These are phyloP conservation scores for Aureobasidium sp. DNA, from an alignment of 2,329 filamentous ascomycete species.

Conservation along the genomic window DNA sequence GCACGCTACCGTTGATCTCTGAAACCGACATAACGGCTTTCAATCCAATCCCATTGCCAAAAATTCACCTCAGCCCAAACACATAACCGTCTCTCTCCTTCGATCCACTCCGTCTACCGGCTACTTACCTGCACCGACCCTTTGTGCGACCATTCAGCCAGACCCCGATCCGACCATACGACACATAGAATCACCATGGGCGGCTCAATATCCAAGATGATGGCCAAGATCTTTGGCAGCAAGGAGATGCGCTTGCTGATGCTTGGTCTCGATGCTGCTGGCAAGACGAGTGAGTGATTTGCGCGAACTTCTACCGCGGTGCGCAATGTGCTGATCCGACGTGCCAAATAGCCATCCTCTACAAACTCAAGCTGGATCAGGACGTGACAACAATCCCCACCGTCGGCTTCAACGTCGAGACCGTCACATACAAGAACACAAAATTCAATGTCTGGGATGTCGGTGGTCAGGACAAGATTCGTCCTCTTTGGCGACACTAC, in stretches of 20 bases:
- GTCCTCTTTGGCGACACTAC: constrained; percentile 98
- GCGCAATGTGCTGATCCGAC: background rate
- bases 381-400: constrained; percentile 99
- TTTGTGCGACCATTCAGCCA: background rate
- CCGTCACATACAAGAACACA: constrained; percentile 99
- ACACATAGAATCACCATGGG: constrained; percentile 61
- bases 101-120: background rate
- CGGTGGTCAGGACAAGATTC: constrained; percentile 99
- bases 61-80: constrained; percentile 7
- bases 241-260: constrained; percentile 99
- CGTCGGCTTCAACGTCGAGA: constrained; percentile 99
- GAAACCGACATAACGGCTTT: background rate
- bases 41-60: background rate
- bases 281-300: constrained; percentile 68
- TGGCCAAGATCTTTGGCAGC: constrained; percentile 98
- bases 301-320: background rate
- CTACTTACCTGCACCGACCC: background rate
- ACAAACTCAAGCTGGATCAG: constrained; percentile 99
- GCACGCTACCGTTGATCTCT: constrained; percentile 9
- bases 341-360: constrained; percentile 64
- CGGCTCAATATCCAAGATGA: constrained; percentile 82
- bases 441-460: constrained; percentile 99
- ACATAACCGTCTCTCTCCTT: background rate
- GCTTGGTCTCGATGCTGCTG: constrained; percentile 93
- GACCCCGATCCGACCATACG: background rate